phyloP scores from a whole-genome alignment of 371 early-diverging fungal species.

The Rhizomucor miehei region DNA sequence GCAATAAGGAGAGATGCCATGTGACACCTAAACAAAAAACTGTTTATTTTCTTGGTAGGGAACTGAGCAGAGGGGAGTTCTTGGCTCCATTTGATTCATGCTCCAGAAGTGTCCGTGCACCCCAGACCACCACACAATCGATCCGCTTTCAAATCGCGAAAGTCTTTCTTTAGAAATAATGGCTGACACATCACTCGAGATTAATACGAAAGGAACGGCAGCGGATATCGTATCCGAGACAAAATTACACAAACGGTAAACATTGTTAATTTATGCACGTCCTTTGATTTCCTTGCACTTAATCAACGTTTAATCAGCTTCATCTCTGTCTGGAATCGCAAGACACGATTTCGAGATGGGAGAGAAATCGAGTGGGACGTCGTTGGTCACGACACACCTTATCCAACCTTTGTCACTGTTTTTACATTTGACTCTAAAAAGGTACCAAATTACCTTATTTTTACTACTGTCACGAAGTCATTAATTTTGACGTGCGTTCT shows the following conservation, averaged over 20 bases:
- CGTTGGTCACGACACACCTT: conserved; percentile 49
- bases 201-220: conserved; percentile 44
- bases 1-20: too few species aligned
- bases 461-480: neutral
- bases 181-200: conserved; percentile 20
- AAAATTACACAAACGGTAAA: conserved; percentile 37
- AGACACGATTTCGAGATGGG: conserved; percentile 53
- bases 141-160: neutral
- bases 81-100: too few species aligned
- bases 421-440: conserved; percentile 46
- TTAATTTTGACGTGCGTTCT: too few species aligned
- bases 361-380: conserved; percentile 58
- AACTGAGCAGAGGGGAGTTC: too few species aligned
- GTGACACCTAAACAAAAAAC: too few species aligned
- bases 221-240: conserved; percentile 36
- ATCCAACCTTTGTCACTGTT: conserved; percentile 47
- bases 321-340: conserved; percentile 58
- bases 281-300: neutral
- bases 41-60: too few species aligned
- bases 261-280: neutral
- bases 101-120: too few species aligned
- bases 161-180: conserved; percentile 3
- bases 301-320: conserved; percentile 20
- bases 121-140: too few species aligned
- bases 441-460: conserved; percentile 10